These are phyloP conservation scores for Beauveria australis DNA, from an alignment of 2,329 filamentous ascomycete species.

Conservation along the genomic window DNA sequence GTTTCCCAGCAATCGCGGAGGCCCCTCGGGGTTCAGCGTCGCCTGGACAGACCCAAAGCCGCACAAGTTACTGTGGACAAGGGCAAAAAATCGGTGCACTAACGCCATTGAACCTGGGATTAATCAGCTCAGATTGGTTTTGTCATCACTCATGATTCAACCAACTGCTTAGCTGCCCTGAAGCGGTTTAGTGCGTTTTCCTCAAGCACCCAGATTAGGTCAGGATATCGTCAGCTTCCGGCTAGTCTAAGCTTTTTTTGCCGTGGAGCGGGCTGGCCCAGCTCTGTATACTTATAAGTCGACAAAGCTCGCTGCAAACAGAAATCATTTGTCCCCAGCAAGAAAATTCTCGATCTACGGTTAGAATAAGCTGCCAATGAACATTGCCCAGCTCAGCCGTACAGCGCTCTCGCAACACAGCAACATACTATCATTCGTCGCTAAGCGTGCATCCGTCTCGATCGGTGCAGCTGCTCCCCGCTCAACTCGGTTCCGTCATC, in stretches of 20 bases:
- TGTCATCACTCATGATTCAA: no score
- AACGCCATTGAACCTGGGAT: no score
- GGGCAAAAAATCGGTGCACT: no score
- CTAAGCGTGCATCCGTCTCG: not conserved
- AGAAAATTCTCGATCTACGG: not conserved
- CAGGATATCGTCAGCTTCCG: slow-evolving; percentile 7
- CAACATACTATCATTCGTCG: not conserved
- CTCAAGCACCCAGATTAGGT: slow-evolving; percentile 3
- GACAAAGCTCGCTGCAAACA: not conserved
- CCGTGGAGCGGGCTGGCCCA: not conserved
- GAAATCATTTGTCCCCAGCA: not conserved
- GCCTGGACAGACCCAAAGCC: no score
- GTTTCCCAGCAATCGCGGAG: not conserved
- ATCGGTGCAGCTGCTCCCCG: not conserved
- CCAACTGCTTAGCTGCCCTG: no score
- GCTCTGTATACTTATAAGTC: not conserved
- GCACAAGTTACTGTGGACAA: not conserved
- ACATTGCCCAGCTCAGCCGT: not conserved
- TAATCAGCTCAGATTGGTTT: no score
- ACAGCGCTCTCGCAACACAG: not conserved
- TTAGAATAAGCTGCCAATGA: not conserved
- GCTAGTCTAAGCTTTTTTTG: not conserved
- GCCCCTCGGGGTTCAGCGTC: no score
- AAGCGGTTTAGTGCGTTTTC: not conserved
- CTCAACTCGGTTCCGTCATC: not conserved